Evolutionary conservation across 176 grass and related monocot species (phyloP), one percentile per base, ranked within the genome.

Genomic region (Rhynchospora breviuscula): DNA sequence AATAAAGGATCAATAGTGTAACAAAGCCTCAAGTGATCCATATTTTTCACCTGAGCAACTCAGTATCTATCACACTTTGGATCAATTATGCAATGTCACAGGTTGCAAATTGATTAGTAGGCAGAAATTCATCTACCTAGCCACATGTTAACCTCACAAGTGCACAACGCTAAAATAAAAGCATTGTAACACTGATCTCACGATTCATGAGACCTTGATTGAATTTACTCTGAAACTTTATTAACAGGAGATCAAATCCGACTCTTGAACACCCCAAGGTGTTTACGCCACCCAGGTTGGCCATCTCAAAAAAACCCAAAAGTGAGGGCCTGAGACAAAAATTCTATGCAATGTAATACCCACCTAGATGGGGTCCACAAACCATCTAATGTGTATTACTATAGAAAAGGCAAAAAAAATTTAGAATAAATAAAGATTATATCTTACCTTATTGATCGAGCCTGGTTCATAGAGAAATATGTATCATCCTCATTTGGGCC

Each of bases 391-490:
- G 21, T 2, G 3, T 21, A 21, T 45, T 76, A 54, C 72, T 76
- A 29, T 76, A 76, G 26, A 22, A 46, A 63, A 81, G 10, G 17
- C 40, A 46, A 81, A 81, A 62, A 18, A 33, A 43, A 61, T 5
- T 18, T 65, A 81, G 43, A 80, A 62, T 79, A 59, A 59, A 2
- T 8, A 61, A 80, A 17, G 10, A 61, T 59, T 59, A 21, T 63
- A 63, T 23, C 6, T 19, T 83, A 90, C 94, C 95, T 94, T 84
- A 98, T 94, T 49, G 95, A 94, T 85, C 95, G 90, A 69, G 95
- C 95, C 73, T 98, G 95, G 71, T 98, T 98, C 78, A 98, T 94
- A 10, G 95, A 94, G 64, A 94, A 94, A 2, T 90, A 85, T 0
- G 90, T 93, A 86, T 98, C 95, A 73, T 83, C 87, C 91, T 89